Evolutionary conservation across 495 filamentous ascomycete species (phyloP), one percentile per base, ranked within the genome.

Genomic region (Staphylotrichum longicolle): DNA sequence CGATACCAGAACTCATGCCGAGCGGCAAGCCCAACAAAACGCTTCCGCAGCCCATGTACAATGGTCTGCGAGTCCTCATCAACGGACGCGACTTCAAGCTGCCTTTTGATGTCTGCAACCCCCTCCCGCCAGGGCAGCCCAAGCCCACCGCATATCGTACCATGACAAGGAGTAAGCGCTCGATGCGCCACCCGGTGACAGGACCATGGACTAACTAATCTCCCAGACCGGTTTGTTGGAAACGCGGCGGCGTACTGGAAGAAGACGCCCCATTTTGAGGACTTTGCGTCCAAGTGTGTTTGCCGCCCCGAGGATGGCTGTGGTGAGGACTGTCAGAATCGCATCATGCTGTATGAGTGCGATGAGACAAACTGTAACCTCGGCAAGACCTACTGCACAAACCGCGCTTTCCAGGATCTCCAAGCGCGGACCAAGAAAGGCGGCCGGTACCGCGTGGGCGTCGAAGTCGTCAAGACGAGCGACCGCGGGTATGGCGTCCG

Each of bases 261-360:
- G 69, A 90, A 89, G 63, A 85, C 82, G 60, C 88, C 87, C 48
- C 83, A 84, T 14, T 80, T 88, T 59, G 88, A 91, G 58, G 80
- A 89, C 42, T 93, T 88, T 30, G 84, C 82, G 45, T 84, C 82
- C 44, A 85, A 81, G 67, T 98, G 94, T 72, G 85, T 91, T 62
- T 98, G 94, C 73, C 83, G 77, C 10, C 77, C 82, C 45, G 87
- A 90, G 34, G 85, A 84, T 46, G 91, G 91, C 35, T 98, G 94
- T 68, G 91, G 86, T 63, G 91, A 96, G 55, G 79, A 87, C 63
- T 98, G 94, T 75, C 87, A 93, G 67, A 98, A 98, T 68, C 85
- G 91, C 49, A 90, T 90, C 75, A 97, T 98, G 91, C 86, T 94
- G 59, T 96, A 96, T 71, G 94, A 98, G 74, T 98, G 94, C 72